A percentile compares a stretch with the other conserved stretches of the same genome.
phyloP scores from a whole-genome alignment of 345 rosid species.

The Citrus reticulata region DNA sequence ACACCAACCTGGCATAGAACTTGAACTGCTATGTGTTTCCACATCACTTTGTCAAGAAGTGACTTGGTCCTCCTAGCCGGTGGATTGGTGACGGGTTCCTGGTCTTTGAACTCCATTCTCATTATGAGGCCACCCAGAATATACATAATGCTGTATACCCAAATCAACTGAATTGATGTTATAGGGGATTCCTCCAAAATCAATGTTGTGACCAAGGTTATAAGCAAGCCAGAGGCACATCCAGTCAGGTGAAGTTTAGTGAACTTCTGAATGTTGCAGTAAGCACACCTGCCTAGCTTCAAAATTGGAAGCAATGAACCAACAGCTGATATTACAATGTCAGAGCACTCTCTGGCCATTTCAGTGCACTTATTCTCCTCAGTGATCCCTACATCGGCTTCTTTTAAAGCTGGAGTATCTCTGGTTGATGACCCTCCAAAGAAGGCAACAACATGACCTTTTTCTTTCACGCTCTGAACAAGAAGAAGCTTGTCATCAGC shows the following conservation, averaged over 20 bases:
- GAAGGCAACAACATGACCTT: conserved; percentile 20
- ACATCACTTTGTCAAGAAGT: conserved; percentile 7
- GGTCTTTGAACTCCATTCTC: conserved; percentile 10
- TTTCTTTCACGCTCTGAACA: conserved; percentile 6
- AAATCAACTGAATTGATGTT: conserved; percentile 22
- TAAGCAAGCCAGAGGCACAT: conserved; percentile 20
- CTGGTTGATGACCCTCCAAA: conserved; percentile 12
- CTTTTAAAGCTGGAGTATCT: conserved; percentile 18
- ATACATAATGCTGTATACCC: conserved; percentile 6
- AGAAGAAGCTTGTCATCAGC: conserved; percentile 16
- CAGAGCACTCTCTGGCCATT: conserved; percentile 8
- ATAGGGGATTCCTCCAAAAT: conserved; percentile 10
- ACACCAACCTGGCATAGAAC: conserved; percentile 15
- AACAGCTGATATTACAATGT: conserved; percentile 10
- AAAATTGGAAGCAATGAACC: neutral
- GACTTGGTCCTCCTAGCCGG: conserved; percentile 6
- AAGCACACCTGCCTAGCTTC: conserved; percentile 14
- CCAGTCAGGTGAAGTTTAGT: conserved; percentile 21
- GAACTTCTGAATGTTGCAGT: conserved; percentile 26
- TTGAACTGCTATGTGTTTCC: conserved; percentile 13
- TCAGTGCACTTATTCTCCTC: neutral
- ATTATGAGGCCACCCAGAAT: conserved; percentile 20
- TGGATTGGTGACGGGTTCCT: neutral
- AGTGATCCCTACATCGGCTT: conserved; percentile 21
- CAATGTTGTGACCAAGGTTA: conserved; percentile 17